Base-by-base conservation (phyloP, 2,329 filamentous ascomycete species). In the Trichophyton mentagrophytes region DNA sequence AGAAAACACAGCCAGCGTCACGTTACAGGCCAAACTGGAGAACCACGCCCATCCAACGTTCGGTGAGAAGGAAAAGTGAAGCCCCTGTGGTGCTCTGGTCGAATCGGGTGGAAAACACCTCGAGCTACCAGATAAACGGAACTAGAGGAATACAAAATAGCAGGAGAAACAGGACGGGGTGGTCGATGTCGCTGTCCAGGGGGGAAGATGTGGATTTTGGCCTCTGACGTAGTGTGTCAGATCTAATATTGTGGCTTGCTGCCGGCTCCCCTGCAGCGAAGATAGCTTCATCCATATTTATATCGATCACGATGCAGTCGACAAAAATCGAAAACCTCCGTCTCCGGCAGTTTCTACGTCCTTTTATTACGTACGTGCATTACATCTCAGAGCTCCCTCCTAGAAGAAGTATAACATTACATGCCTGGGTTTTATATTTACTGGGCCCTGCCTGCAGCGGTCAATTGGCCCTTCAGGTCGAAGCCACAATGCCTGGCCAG, bases 201-300 rank as follows among this genome's bases (percentile, higher is more conserved):
- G 46, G 46, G 15, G 7, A 30, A 33, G 51, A n/a, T 20, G 51
- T 36, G 51, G 51, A 36, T 55, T 55, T 55, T 36, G 51, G 51
- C 51, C 51, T 55, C 51, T 55, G 51, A 55, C 51, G 51, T 55
- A 55, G 46, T 36, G 51, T 36, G 46, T 51, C 20, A 27, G 20
- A 51, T 51, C 46, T 51, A 15, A 27, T 25, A 8, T 13, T 22
- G 11, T 25, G 20, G 46, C 22, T 51, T 51, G 20, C 22, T 44
- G 20, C 46, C 5, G 22, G 46, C 3, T 9, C 33, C 27, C 33
- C 9, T 38, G 33, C 33, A 3, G 8, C 11, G 33, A 38, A 38
- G 33, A 38, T 13, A 8, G 2, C 46, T 27, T 13, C 17, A 51
- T 27, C 27, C 27, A 9, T 49, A 49, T 49, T 20, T 51, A 51